Conservation (phyloP, 2,329 filamentous ascomycete genomes). For the Fusarium chlamydosporum region DNA sequence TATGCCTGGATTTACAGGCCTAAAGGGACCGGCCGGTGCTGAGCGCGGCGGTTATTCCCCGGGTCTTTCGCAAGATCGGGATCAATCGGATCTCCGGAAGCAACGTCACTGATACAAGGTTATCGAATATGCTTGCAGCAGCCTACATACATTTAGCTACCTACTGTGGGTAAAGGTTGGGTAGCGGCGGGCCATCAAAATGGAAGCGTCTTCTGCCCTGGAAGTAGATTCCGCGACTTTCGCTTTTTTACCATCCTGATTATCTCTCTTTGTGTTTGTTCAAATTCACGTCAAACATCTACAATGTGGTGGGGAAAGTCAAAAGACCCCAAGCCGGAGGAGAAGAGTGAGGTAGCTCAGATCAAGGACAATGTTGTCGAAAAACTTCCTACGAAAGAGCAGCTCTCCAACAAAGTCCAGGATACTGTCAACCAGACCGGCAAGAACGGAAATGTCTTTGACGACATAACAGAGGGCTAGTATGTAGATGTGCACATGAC, state of each 20-base stretch:
- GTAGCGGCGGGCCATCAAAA: slow-evolving; percentile 42
- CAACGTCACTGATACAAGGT: slow-evolving; percentile 43
- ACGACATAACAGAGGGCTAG: slow-evolving; percentile 83
- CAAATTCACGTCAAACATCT: not conserved
- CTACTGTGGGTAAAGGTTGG: slow-evolving; percentile 23
- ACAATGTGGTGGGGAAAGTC: slow-evolving; percentile 63
- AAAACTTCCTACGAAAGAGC: slow-evolving; percentile 64
- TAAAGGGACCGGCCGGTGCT: slow-evolving; percentile 21
- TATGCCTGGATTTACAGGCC: slow-evolving; percentile 56
- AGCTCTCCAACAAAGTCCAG: slow-evolving; percentile 69
- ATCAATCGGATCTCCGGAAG: slow-evolving; percentile 45
- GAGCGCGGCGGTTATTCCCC: slow-evolving; percentile 51
- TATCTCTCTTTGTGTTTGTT: not conserved
- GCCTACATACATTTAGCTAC: not conserved
- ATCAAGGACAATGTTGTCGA: slow-evolving; percentile 58
- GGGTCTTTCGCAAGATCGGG: slow-evolving; percentile 44
- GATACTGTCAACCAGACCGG: slow-evolving; percentile 70
- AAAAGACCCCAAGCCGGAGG: slow-evolving; percentile 54
- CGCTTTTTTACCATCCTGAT: slow-evolving; percentile 11
- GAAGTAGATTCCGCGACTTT: not conserved
- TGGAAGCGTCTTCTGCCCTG: slow-evolving; percentile 31
- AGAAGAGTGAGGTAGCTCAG: slow-evolving; percentile 46
- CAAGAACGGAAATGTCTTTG: slow-evolving; percentile 79
- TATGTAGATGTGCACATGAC: slow-evolving; percentile 61
- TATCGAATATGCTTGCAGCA: slow-evolving; percentile 13